These are phyloP conservation scores for Aspergillus ostianus DNA, from an alignment of 495 filamentous ascomycete genomes.

Conservation along the genomic window DNA sequence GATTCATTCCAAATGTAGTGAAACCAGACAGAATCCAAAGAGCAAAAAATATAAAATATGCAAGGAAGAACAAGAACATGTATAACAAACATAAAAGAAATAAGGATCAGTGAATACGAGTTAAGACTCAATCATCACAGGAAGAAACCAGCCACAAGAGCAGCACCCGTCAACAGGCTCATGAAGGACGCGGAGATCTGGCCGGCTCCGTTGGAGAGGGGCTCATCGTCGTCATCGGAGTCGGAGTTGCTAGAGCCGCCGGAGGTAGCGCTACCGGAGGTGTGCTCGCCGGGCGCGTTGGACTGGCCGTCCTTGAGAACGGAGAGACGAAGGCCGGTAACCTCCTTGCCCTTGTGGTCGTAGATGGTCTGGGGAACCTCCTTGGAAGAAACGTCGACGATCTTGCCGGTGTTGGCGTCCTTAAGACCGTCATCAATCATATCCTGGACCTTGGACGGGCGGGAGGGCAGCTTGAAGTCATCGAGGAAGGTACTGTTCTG, in stretches of 20 bases:
- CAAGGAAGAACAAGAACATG: neutral
- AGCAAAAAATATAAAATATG: neutral
- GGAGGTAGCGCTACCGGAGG: slow-evolving; percentile 20
- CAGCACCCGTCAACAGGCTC: neutral
- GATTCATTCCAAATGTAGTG: too few species aligned
- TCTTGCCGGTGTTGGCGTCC: slow-evolving; percentile 52
- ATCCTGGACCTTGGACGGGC: slow-evolving; percentile 49
- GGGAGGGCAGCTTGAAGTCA: slow-evolving; percentile 70
- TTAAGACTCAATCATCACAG: neutral
- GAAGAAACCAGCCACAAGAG: neutral
- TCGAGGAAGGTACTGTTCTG: slow-evolving; percentile 58
- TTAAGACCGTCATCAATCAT: slow-evolving; percentile 54
- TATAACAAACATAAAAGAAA: neutral
- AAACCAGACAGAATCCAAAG: too few species aligned
- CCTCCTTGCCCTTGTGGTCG: slow-evolving; percentile 48
- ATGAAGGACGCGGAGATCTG: neutral
- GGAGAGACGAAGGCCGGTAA: slow-evolving; percentile 54
- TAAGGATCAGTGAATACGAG: neutral
- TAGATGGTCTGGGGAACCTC: slow-evolving; percentile 54
- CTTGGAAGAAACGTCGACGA: slow-evolving; percentile 56
- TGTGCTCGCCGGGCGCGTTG: slow-evolving; percentile 47
- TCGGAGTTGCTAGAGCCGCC: slow-evolving; percentile 39
- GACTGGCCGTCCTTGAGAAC: slow-evolving; percentile 47
- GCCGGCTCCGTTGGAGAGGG: slow-evolving; percentile 15
- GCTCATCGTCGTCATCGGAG: slow-evolving; percentile 24